Base-by-base conservation (phyloP, 2,329 filamentous ascomycete species). In the Pseudopithomyces maydicus region DNA sequence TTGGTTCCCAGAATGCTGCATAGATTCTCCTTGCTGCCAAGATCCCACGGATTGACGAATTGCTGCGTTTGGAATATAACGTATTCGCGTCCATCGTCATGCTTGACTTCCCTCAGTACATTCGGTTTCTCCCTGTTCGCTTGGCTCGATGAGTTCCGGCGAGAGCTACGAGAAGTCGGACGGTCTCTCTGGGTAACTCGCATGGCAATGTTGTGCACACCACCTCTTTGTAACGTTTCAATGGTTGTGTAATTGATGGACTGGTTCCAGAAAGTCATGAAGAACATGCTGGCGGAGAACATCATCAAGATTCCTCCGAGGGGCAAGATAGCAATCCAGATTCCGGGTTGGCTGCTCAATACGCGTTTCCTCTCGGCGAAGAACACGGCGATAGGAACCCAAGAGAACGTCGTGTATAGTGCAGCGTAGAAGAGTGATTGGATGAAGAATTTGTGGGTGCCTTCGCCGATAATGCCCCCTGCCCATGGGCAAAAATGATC, bases 401-500 rank as follows among this genome's bases (percentile, higher is more conserved):
- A 76, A 10, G 84, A 77, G 56, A 90, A 84, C 2, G 80, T 74
- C 63, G 88, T 92, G 65, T 88, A 91, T 3, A 91, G 66, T 4
- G 85, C 78, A 1, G 87, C 87, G 73, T 95, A 97, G 42, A 85
- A 83, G 15, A 88, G 87, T 70, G 97, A 97, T 64, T 97, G 95
- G 11, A 92, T 80, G 70, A 99, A 98, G 76, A 91, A 97, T 68
- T 97, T 97, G 79, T 94, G 93, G 2, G 89, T 81, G 1, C 87
- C 92, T 73, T 97, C 93, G 0, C 88, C 90, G 10, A 99, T 88
- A 63, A 97, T 90, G 20, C 94, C 95, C 3, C 94, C 94, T n/a
- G 96, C 93, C 86, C 88, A 98, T 0, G 94, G 95, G 70, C 95
- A 99, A 68, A 93, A 95, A 71, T 98, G 94, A 62, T 98, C 94